These are phyloP conservation scores for Pythium dissotocum DNA, from an alignment of 352 stramenopile species.

Conservation along the genomic window DNA sequence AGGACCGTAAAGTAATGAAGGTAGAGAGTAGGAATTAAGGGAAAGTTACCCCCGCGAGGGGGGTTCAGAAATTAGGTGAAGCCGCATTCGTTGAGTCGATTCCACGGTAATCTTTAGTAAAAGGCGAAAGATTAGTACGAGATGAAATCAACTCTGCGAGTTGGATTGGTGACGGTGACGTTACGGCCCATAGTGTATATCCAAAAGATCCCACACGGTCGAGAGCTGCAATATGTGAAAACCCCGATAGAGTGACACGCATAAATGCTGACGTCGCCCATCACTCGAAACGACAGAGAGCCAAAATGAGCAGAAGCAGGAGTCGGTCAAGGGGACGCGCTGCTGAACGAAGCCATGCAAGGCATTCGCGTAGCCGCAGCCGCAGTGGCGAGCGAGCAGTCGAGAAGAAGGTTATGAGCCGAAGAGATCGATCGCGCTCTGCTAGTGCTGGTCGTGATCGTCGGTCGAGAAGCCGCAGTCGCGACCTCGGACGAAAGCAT, in stretches of 20 bases:
- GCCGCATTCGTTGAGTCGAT: slow-evolving; percentile 75
- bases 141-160: slow-evolving; percentile 43
- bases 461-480: slow-evolving; percentile 21
- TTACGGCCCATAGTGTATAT: slow-evolving; percentile 4
- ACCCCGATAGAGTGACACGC: slow-evolving; percentile 16
- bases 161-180: neutral
- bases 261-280: neutral
- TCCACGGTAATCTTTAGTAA: slow-evolving; percentile 94
- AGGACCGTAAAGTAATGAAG: too few relatives aligned
- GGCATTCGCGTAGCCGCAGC: slow-evolving; percentile 17
- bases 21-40: too few relatives aligned
- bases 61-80: slow-evolving; percentile 74
- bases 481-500: neutral
- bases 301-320: slow-evolving; percentile 14
- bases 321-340: slow-evolving; percentile 11
- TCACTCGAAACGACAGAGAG: neutral
- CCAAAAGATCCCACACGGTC: slow-evolving; percentile 16
- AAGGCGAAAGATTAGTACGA: slow-evolving; percentile 90
- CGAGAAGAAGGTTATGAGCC: neutral
- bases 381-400: neutral
- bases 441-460: neutral
- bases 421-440: neutral
- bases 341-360: neutral
- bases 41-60: neutral
- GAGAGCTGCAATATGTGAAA: neutral